Base-by-base conservation (phyloP, 2,329 filamentous ascomycete genomes). In the Colletotrichum liriopes region DNA sequence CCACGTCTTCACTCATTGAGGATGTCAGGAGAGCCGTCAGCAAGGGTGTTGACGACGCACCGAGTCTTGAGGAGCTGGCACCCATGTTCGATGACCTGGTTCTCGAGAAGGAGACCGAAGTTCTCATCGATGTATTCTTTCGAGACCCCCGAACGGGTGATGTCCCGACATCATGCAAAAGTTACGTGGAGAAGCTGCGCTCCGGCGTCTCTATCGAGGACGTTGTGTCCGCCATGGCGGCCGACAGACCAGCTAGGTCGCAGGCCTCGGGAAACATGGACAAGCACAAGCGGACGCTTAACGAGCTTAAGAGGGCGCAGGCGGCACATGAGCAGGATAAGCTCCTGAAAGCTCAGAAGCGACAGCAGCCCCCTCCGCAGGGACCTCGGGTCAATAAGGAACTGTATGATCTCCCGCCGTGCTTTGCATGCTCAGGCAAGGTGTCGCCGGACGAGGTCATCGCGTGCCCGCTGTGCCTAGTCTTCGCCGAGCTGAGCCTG, bases 301-400 rank as follows among this genome's bases (percentile, higher is more conserved):
- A 86, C 67, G 86, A 87, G 75, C 80, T 88, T 5, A 82, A 81
- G 23, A 80, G 86, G 68, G 86, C 86, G 37, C 86, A 84, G 76
- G 84, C 82, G 70, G 85, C 86, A 11, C 79, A 82, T 58, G 58
- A 69, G 68, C 85, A 86, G 79, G 86, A 87, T 76, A 85, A 84
- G 75, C 82, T 77, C 23, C 76, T 82, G 76, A 83, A 77, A 77
- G 79, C 75, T 74, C 80, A 79, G 77, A 78, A 77, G 76, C 81
- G 76, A 62, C 78, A 76, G 52, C 78, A 78, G 49, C 76, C 77
- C 39, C 67, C 56, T 23, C 67, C 67, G 77, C 77, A 82, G 56
- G 77, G 75, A 2, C 73, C 73, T 49, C 71, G 73, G 35, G 74
- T 79, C 29, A 78, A 76, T 3, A 78, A 82, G 43, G 77, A 82